Conservation (phyloP, 2,329 filamentous ascomycete genomes). For the Penicillium sp. region DNA sequence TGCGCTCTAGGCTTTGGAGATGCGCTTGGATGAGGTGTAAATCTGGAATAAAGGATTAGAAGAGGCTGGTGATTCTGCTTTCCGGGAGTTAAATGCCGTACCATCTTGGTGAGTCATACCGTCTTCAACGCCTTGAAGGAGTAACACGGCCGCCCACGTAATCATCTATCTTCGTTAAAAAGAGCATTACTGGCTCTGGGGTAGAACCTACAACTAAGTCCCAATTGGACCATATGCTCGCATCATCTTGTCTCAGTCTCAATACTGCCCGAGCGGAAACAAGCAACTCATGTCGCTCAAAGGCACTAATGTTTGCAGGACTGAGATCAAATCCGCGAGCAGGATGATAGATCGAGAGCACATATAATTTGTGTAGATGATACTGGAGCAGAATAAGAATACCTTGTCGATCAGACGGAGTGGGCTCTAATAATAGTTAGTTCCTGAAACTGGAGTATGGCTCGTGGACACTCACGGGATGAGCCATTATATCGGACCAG, state of each 20-base stretch:
- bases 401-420: conserved; percentile 24
- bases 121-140: conserved; percentile 24
- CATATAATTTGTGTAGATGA: conserved; percentile 26
- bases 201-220: conserved; percentile 21
- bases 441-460: background rate
- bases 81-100: conserved; percentile 1
- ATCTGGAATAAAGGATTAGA: conserved; percentile 11
- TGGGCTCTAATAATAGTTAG: conserved; percentile 15
- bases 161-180: conserved; percentile 19
- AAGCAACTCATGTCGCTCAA: conserved; percentile 23
- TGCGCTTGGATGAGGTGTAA: conserved; percentile 22
- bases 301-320: conserved; percentile 21
- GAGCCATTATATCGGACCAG: conserved; percentile 24
- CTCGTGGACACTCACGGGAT: conserved; percentile 16
- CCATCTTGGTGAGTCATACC: conserved; percentile 25
- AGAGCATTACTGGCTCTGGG: background rate
- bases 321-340: conserved; percentile 24
- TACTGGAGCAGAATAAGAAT: conserved; percentile 27
- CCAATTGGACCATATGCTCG: conserved; percentile 29
- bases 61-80: background rate
- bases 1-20: conserved; percentile 19
- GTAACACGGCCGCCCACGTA: conserved; percentile 23
- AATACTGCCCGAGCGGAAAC: conserved; percentile 26
- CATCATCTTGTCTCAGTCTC: conserved; percentile 22
- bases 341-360: conserved; percentile 26